Evolutionary conservation across 768 basidiomycete species (phyloP).

Genomic region (Guyanaporus albipodus): DNA sequence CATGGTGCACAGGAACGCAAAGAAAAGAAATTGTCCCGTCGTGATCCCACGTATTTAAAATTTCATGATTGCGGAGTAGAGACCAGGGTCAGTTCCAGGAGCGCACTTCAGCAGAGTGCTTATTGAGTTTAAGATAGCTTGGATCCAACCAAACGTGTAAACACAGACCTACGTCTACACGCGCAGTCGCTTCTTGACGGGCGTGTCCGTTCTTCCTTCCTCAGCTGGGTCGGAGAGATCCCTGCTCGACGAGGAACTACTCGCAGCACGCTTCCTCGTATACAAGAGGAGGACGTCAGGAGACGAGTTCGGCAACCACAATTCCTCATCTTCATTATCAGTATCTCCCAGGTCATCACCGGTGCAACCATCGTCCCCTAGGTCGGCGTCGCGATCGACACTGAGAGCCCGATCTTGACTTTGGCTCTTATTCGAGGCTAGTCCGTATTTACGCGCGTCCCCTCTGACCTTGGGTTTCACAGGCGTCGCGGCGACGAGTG

Average conservation of each 20-base stretch:
- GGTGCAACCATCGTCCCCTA: background rate
- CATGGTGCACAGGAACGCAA: no score
- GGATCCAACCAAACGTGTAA: no score
- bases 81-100: no score
- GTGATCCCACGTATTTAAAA: no score
- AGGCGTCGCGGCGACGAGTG: conserved; percentile 56
- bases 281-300: conserved; percentile 39
- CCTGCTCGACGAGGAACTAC: conserved; percentile 25
- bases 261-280: conserved; percentile 22
- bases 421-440: conserved; percentile 5
- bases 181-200: conserved; percentile 27
- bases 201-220: conserved; percentile 14
- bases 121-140: no score
- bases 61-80: no score
- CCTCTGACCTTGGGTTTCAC: conserved; percentile 33
- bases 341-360: background rate
- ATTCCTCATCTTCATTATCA: conserved; percentile 35
- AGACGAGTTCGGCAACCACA: conserved; percentile 39
- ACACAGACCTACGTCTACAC: conserved; percentile 9
- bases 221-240: conserved; percentile 17
- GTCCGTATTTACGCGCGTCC: conserved; percentile 4
- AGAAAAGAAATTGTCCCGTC: no score
- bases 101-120: no score
- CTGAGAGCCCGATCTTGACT: conserved; percentile 6
- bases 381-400: background rate